Evolutionary conservation across 2,329 filamentous ascomycete genomes (phyloP), one percentile per base, ranked within the genome.

Genomic region (Nannizziopsis barbatae): DNA sequence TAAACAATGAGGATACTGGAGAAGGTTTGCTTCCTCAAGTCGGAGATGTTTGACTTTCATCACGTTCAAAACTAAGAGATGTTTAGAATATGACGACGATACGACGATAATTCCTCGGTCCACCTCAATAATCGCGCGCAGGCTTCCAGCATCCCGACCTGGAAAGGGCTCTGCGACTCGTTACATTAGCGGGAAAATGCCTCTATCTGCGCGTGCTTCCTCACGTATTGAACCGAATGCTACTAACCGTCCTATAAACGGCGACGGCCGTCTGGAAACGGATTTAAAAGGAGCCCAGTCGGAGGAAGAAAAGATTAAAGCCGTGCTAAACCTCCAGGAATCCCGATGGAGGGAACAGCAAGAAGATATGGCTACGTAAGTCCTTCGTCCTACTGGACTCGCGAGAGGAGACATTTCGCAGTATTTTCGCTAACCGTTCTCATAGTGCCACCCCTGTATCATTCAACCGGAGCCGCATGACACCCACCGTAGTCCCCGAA

Each of bases 181-280:
- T 62, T 98, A 98, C 75, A 86, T 98, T 52, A 90, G 87, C 14
- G 92, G 92, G 52, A 95, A 94, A 68, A 93, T 94, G 79, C 92
- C 92, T 2, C 79, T 86, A 15, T 86, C 82, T 60, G 86, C 89
- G 2, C 92, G 88, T 66, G 92, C 86, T 58, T 77, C 80, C 11
- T 78, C 84, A 31, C 80, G 84, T 31, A 74, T 76, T 47, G 84
- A 88, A 58, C 64, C 72, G 5, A 67, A 75, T 2, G 71, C 63
- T 9, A 60, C 61, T 30, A 57, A 55, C 42, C 56, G 58, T n/a
- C 57, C 74, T 7, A 59, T 58, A 35, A 50, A 56, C 33, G 61
- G 55, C 31, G 54, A 57, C 40, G 58, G 54, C 22, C 54, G 58
- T 47, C 73, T 75, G 27, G 68, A 71, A 37, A 70, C 83, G 36